Conservation (phyloP, 2,329 filamentous ascomycete genomes). For the Calonectria multiphialidica region DNA sequence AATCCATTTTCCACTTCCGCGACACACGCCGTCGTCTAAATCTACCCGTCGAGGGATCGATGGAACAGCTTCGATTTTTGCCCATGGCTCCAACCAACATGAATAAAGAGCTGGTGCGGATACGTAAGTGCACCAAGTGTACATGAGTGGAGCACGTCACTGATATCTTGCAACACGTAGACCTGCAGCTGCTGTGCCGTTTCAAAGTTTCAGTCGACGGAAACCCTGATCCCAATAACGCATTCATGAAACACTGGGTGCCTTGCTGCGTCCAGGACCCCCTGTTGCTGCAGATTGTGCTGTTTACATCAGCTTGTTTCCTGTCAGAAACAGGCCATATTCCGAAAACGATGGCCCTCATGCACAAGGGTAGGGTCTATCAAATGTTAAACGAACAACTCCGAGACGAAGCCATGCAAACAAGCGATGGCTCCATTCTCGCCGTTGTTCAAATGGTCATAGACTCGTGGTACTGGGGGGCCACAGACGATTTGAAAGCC, state of each 20-base stretch:
- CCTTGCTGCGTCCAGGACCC: conserved; percentile 63
- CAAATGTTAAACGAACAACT: conserved; percentile 62
- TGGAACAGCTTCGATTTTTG: conserved; percentile 54
- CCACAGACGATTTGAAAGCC: conserved; percentile 55
- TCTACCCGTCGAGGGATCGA: conserved; percentile 40
- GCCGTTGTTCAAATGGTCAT: conserved; percentile 62
- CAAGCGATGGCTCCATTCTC: conserved; percentile 60
- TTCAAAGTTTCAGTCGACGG: conserved; percentile 65
- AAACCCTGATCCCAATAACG: conserved; percentile 56
- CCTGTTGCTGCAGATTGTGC: conserved; percentile 60
- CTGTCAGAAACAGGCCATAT: conserved; percentile 62
- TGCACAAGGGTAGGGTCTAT: conserved; percentile 58
- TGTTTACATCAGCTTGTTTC: conserved; percentile 65
- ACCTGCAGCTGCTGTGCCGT: conserved; percentile 61
- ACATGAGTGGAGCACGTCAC: neutral
- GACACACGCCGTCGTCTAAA: conserved; percentile 32
- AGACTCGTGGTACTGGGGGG: conserved; percentile 68
- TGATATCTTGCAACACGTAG: conserved; percentile 44
- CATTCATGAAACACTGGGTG: conserved; percentile 61
- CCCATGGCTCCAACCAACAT: conserved; percentile 56
- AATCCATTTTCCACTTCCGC: conserved; percentile 6
- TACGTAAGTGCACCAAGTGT: conserved; percentile 52
- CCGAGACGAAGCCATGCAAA: conserved; percentile 48
- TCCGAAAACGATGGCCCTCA: conserved; percentile 55
- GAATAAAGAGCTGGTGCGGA: conserved; percentile 61